Percentiles rank a stretch among this genome's conserved stretches.
These are phyloP conservation scores for Trichoderma atroviride DNA, from an alignment of 2,329 filamentous ascomycete species.

Conservation along the genomic window DNA sequence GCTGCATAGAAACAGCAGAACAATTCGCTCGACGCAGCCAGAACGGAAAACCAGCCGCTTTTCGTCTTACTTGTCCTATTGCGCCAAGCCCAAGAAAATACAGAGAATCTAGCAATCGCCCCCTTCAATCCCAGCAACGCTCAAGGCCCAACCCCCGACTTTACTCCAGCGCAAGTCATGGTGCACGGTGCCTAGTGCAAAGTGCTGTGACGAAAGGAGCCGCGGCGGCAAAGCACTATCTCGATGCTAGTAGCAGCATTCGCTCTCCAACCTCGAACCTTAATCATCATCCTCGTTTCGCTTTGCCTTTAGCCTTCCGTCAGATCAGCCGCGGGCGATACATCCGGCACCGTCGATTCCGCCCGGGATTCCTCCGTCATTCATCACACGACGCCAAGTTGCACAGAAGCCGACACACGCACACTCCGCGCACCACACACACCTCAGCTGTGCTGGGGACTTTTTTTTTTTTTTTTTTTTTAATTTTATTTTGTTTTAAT, in stretches of 20 bases:
- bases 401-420: conserved; percentile 38
- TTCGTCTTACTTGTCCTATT: neutral
- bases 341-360: conserved; percentile 24
- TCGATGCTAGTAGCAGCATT: conserved; percentile 14
- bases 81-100: neutral
- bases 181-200: conserved; percentile 22
- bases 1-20: neutral
- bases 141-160: conserved; percentile 5
- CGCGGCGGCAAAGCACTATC: conserved; percentile 7
- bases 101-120: neutral
- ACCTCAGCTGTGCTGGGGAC: conserved; percentile 26
- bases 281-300: conserved; percentile 1
- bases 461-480: conserved; percentile 7
- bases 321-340: conserved; percentile 23
- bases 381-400: conserved; percentile 41
- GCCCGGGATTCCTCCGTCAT: conserved; percentile 33
- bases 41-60: neutral
- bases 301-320: conserved; percentile 13
- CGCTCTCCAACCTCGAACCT: neutral
- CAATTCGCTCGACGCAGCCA: neutral
- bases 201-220: conserved; percentile 23
- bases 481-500: neutral
- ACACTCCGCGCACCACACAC: conserved; percentile 31
- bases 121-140: conserved; percentile 1
- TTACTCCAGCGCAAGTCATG: conserved; percentile 15